Evolutionary conservation across 352 stramenopile species (phyloP), one percentile per base, ranked within the genome.

Genomic region (Pythium sukuiense): DNA sequence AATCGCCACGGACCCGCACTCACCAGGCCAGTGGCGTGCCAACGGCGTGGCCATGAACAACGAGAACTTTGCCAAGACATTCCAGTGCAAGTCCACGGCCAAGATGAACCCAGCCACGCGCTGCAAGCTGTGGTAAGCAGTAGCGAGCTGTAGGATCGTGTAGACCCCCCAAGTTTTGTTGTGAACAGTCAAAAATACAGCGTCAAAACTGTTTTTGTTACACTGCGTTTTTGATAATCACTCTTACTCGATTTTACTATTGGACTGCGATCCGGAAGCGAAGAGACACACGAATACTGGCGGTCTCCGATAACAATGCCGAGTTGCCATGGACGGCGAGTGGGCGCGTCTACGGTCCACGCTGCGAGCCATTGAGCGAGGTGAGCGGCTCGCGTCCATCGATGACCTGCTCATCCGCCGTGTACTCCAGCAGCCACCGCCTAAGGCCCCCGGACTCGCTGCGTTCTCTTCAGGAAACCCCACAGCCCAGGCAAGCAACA

Each of bases 331-430:
- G 58, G 49, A 67, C 61, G 61, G 54, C 52, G 30, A 59, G 33
- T 55, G 32, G 57, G 45, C 59, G 53, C 74, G 79, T 48, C 65
- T 90, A 41, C 79, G 88, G 64, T 58, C 54, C 39, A 69, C 74
- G 50, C 71, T 90, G 59, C 79, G 76, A 12, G 75, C 71, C 8
- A 90, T 88, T n/a, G 81, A 90, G 55, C 76, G 61, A 4, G 81
- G 81, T 20, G 59, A 77, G 14, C 72, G 74, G 0, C 71, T 90
- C 33, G 78, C 84, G 58, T 61, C 55, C 1, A 70, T 90, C 30
- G 78, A 90, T 50, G 52, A 59, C 7, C 64, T 90, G n/a, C 65
- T 90, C 8, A 62, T 90, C 3, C 79, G 65, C 29, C 72, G 87
- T 30, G 72, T 87, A 26, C 62, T 88, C n/a, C 68, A 72, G 3